Percentiles rank a stretch among this genome's conserved stretches.
phyloP scores from a whole-genome alignment of 371 early-diverging fungal genomes.

The Syncephalis fuscata region DNA sequence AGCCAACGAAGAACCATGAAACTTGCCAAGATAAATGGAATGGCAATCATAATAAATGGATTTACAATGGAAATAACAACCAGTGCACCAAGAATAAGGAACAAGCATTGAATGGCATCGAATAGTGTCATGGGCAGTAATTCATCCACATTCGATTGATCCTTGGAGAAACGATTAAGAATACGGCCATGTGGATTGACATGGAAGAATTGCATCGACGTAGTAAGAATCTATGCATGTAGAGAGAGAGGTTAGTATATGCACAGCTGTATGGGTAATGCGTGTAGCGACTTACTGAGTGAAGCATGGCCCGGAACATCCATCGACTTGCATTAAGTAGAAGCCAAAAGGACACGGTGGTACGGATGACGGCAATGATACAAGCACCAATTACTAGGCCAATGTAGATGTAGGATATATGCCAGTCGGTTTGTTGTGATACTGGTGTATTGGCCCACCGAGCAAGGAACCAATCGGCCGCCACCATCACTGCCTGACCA shows the following conservation, averaged over 20 bases:
- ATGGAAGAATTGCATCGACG: conserved; percentile 86
- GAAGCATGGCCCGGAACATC: conserved; percentile 15
- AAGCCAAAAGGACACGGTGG: conserved; percentile 12
- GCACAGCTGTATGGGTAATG: too few species aligned
- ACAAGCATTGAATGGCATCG: conserved; percentile 24
- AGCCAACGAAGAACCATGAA: conserved; percentile 12
- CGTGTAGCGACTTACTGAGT: conserved; percentile 9
- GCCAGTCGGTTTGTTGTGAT: conserved; percentile 5
- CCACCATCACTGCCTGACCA: conserved; percentile 11
- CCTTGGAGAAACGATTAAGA: conserved; percentile 74
- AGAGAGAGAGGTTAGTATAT: too few species aligned
- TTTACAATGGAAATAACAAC: conserved; percentile 19
- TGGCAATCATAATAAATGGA: conserved; percentile 16
- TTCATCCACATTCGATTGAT: conserved; percentile 73
- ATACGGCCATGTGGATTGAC: conserved; percentile 78
- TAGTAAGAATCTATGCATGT: conserved; percentile 13
- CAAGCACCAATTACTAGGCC: conserved; percentile 8
- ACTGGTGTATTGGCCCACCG: conserved; percentile 5
- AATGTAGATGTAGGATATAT: conserved; percentile 10
- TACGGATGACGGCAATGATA: conserved; percentile 12
- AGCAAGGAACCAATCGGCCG: conserved; percentile 13
- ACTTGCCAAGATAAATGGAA: conserved; percentile 13
- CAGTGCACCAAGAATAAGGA: conserved; percentile 22
- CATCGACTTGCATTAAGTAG: conserved; percentile 9
- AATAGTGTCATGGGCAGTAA: conserved; percentile 37